Percentiles rank a stretch among this genome's conserved stretches.
These are phyloP conservation scores for Camellia lanceoleosa DNA, from an alignment of 148 eudicot genomes.

Conservation along the genomic window DNA sequence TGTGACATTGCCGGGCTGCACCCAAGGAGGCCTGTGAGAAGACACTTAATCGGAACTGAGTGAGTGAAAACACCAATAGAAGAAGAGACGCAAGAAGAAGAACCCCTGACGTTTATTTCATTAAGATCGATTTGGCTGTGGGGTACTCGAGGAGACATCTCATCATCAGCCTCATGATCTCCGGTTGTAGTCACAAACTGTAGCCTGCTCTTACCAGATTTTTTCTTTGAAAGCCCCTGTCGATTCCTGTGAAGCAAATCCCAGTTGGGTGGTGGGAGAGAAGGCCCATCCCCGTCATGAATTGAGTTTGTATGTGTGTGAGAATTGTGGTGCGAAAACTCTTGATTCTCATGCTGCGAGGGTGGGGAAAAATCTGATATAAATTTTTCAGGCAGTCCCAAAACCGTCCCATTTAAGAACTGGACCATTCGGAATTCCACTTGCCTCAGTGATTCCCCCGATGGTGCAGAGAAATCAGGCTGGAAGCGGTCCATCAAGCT, in stretches of 20 bases:
- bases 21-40: constrained; percentile 81
- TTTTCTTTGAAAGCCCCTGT: too few species aligned
- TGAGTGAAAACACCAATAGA: constrained; percentile 85
- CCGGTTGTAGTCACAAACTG: constrained; percentile 81
- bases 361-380: constrained; percentile 73
- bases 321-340: constrained; percentile 46
- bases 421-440: constrained; percentile 91
- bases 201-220: constrained; percentile 5
- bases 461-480: constrained; percentile 89
- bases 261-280: constrained; percentile 25
- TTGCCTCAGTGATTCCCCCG: constrained; percentile 92
- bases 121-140: constrained; percentile 33
- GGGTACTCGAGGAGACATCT: constrained; percentile 70
- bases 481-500: constrained; percentile 64
- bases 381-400: constrained; percentile 68
- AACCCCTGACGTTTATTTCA: constrained; percentile 37
- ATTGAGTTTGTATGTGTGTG: constrained; percentile 33
- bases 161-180: constrained; percentile 79
- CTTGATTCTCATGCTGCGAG: constrained; percentile 50
- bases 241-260: too few species aligned
- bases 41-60: constrained; percentile 78
- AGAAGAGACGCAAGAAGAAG: constrained; percentile 29
- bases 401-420: constrained; percentile 64
- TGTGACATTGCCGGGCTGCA: constrained; percentile 72
- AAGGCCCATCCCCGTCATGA: constrained; percentile 51